Percentiles rank a stretch among this genome's conserved stretches.
Evolutionary conservation across 2,329 filamentous ascomycete species (phyloP).

Genomic region (Pseudonectria foliicola): DNA sequence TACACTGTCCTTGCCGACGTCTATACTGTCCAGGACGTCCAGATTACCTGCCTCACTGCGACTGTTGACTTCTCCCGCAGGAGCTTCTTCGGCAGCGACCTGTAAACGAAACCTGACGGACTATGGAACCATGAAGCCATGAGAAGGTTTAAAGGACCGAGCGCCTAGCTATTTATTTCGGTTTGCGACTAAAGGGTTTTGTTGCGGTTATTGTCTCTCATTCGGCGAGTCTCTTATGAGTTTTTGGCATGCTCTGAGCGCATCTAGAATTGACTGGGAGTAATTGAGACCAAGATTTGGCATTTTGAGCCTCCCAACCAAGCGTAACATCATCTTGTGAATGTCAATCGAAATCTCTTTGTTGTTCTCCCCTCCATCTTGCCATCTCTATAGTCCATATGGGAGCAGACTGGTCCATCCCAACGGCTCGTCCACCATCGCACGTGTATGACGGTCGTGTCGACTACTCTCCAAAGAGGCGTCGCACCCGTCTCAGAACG

Average conservation of each 20-base stretch:
- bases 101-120: constrained; percentile 22
- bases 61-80: constrained; percentile 53
- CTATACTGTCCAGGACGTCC: constrained; percentile 61
- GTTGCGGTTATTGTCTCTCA: constrained; percentile 6
- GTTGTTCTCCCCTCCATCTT: too few relatives aligned
- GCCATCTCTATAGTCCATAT: background rate
- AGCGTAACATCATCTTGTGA: too few relatives aligned
- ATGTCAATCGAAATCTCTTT: too few relatives aligned
- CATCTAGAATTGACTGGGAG: constrained; percentile 17
- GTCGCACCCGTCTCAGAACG: constrained; percentile 76
- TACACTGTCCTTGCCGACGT: constrained; percentile 89
- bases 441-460: constrained; percentile 1
- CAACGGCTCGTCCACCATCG: constrained; percentile 4
- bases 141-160: too few relatives aligned
- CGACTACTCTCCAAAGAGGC: constrained; percentile 59
- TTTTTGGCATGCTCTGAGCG: constrained; percentile 14
- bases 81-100: constrained; percentile 34
- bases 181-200: constrained; percentile 5
- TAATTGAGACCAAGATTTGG: constrained; percentile 9
- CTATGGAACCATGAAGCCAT: too few relatives aligned
- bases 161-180: too few relatives aligned
- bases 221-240: constrained; percentile 16
- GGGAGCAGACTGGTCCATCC: background rate
- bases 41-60: constrained; percentile 82
- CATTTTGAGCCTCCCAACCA: background rate